phyloP scores from a whole-genome alignment of 495 filamentous ascomycete species.

The Penicillium odoratum region DNA sequence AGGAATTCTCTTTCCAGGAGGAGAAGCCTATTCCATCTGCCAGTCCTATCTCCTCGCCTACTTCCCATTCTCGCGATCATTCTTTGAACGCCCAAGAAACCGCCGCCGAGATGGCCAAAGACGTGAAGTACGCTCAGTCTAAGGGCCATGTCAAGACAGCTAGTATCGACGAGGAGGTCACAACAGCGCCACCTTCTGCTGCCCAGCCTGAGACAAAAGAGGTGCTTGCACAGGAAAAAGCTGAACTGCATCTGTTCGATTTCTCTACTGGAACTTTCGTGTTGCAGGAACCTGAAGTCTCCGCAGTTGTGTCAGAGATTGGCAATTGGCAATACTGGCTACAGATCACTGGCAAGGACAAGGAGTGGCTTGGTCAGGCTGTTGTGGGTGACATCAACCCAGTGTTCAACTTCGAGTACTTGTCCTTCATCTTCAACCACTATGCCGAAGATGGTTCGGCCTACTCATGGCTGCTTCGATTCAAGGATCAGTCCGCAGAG shows the following conservation, averaged over 20 bases:
- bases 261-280: conserved; percentile 81
- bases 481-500: conserved; percentile 75
- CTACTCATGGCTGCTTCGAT: conserved; percentile 93
- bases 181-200: conserved; percentile 55
- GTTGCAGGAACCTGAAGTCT: conserved; percentile 70
- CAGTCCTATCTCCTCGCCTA: conserved; percentile 71
- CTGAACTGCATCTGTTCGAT: conserved; percentile 93
- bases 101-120: conserved; percentile 44
- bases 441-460: conserved; percentile 85
- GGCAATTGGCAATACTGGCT: conserved; percentile 97
- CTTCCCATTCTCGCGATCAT: conserved; percentile 40
- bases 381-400: conserved; percentile 91
- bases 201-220: conserved; percentile 68
- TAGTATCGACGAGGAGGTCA: conserved; percentile 27
- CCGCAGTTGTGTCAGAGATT: conserved; percentile 79
- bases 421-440: conserved; percentile 98
- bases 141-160: conserved; percentile 41
- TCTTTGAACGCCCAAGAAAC: conserved; percentile 37
- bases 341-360: conserved; percentile 74
- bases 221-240: conserved; percentile 70
- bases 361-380: conserved; percentile 85
- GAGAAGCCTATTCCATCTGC: conserved; percentile 80
- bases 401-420: conserved; percentile 97
- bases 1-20: conserved; percentile 76
- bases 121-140: conserved; percentile 46